Base-by-base conservation (phyloP, 768 basidiomycete species). In the Cystofilobasidium ferigula region DNA sequence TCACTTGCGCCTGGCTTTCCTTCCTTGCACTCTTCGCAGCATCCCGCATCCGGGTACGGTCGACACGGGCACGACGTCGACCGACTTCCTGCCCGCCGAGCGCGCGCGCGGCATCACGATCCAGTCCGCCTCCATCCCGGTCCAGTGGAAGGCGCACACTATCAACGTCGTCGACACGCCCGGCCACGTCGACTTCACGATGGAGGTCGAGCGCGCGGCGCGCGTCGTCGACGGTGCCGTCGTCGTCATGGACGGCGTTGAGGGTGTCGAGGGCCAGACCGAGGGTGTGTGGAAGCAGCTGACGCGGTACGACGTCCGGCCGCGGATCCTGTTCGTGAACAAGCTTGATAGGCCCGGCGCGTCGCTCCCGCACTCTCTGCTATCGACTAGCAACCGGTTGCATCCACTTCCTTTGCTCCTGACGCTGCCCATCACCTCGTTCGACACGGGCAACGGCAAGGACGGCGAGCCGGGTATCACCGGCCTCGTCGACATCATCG, bases 131-230 rank as follows among this genome's bases (percentile, higher is more conserved):
- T 90, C 65, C n/a, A 67, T 68, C 20, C 67, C 67, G 0, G 67
- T 68, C 18, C 62, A 62, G 36, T 68, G 67, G 67, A 22, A 38
- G 22, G 38, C 30, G 0, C 67, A 68, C 43, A 68, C 81, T 1
- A 86, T 88, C 76, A 93, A 91, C 73, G 81, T 93, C 53, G 85
- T 92, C 54, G 90, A 93, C 72, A 92, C 89, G 3, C 89, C 89
- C 20, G 89, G 89, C 40, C 89, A 93, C 76, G 90, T 88, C 6
- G 89, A 93, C 74, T 93, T 93, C 76, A 89, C 89, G n/a, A 91
- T 92, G 89, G 89, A 93, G 72, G 90, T 93, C 32, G 90, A 92
- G 76, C 88, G 89, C 71, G 90, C 90, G 10, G 91, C 89, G 72
- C 84, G 89, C 34, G 86, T 93, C 20, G 83, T 91, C 5, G 89